Percentiles rank a stretch among this genome's conserved stretches.
These are phyloP conservation scores for Nicotiana knightiana DNA, from an alignment of 257 asterid species.

Conservation along the genomic window DNA sequence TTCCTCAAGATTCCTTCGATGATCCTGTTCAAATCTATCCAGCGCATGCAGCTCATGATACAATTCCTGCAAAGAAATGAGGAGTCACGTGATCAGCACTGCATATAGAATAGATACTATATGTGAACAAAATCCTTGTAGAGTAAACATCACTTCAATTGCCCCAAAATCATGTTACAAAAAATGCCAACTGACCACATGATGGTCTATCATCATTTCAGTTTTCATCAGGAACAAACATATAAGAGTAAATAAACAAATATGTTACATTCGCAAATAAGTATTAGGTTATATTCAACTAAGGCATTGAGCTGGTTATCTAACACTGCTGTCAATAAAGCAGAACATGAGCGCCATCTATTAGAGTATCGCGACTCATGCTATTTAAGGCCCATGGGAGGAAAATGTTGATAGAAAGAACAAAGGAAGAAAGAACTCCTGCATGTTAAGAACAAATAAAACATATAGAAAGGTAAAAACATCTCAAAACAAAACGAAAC, in stretches of 20 bases:
- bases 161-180: neutral
- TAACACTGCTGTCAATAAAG: neutral
- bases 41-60: conserved; percentile 91
- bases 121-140: neutral
- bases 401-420: neutral
- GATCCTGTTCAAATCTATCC: conserved; percentile 92
- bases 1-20: conserved; percentile 81
- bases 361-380: neutral
- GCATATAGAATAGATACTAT: neutral
- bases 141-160: neutral
- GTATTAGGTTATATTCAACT: neutral
- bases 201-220: neutral
- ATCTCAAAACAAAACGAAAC: conserved; percentile 14
- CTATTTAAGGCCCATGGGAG: neutral
- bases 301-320: neutral
- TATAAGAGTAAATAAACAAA: neutral
- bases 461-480: neutral
- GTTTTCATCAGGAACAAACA: neutral
- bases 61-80: conserved; percentile 60
- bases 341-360: neutral
- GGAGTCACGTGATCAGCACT: conserved; percentile 16
- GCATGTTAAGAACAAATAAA: no score
- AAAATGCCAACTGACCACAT: no score
- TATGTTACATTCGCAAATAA: neutral
- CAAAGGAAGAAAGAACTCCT: neutral